Percentiles rank a stretch among this genome's conserved stretches.
These are phyloP conservation scores for Sinapis alba DNA, from an alignment of 441 rosid species.

Conservation along the genomic window DNA sequence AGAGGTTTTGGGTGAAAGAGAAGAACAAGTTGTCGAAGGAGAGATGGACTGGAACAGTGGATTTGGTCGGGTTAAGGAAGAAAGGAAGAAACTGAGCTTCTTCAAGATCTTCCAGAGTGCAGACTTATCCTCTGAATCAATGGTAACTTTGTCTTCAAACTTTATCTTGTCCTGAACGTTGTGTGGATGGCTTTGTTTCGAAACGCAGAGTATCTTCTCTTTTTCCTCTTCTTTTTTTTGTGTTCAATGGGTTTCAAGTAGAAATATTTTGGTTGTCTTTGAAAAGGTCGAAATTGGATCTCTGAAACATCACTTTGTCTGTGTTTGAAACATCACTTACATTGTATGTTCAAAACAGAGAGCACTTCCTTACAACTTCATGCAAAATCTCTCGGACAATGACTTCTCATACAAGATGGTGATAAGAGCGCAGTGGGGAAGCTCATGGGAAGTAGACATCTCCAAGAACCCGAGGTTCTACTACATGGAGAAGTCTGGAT, in stretches of 20 bases:
- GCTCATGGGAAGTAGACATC: slow-evolving; percentile 13
- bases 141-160: slow-evolving; percentile 28
- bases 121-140: slow-evolving; percentile 29
- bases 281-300: too few species aligned
- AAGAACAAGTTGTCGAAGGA: slow-evolving; percentile 1
- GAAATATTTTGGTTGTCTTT: background rate
- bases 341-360: background rate
- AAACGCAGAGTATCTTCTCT: background rate
- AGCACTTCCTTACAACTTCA: background rate
- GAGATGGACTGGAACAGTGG: slow-evolving; percentile 6
- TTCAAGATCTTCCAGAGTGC: slow-evolving; percentile 32
- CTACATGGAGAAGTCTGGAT: slow-evolving; percentile 14
- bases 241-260: slow-evolving; percentile 8
- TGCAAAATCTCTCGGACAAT: background rate
- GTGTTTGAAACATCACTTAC: too few species aligned
- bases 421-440: slow-evolving; percentile 7
- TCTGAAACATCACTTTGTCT: too few species aligned
- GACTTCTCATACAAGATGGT: slow-evolving; percentile 15
- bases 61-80: slow-evolving; percentile 1
- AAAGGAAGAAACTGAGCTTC: slow-evolving; percentile 16
- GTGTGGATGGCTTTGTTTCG: background rate
- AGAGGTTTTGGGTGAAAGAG: slow-evolving; percentile 1
- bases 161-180: background rate
- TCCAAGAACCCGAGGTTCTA: slow-evolving; percentile 7
- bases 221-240: background rate